Percentiles rank a stretch among this genome's conserved stretches.
phyloP scores from a whole-genome alignment of 2,329 filamentous ascomycete genomes.

The Neophaeococcomyces aloes region DNA sequence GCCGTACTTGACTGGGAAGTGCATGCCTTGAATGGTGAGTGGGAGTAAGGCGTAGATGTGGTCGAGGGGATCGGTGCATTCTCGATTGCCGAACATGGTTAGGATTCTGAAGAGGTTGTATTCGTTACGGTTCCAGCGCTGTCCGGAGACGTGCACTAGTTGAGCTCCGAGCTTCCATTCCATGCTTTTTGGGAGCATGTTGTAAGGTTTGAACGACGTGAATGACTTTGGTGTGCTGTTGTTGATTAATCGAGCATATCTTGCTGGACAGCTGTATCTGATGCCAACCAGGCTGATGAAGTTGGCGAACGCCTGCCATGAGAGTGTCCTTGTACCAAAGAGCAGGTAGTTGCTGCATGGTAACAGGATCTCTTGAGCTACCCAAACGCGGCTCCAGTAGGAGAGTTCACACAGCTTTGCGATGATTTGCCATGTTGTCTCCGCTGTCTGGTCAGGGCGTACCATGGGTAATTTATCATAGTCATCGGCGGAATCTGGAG shows the following conservation, averaged over 20 bases:
- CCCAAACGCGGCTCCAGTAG: slow-evolving; percentile 9
- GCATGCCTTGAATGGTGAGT: not conserved
- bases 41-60: slow-evolving; percentile 4
- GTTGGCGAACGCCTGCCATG: slow-evolving; percentile 7
- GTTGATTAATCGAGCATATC: not conserved
- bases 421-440: not conserved
- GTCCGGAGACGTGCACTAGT: slow-evolving; percentile 1
- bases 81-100: slow-evolving; percentile 6
- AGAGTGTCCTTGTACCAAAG: not conserved
- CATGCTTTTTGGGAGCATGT: not conserved
- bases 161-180: slow-evolving; percentile 1
- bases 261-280: slow-evolving; percentile 1
- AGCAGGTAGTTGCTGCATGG: slow-evolving; percentile 7
- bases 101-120: slow-evolving; percentile 7
- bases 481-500: not conserved
- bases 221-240: slow-evolving; percentile 1
- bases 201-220: slow-evolving; percentile 5
- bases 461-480: not conserved
- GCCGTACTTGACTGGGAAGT: slow-evolving; percentile 3
- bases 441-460: not conserved
- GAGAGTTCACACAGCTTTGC: not conserved
- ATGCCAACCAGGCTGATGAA: slow-evolving; percentile 6
- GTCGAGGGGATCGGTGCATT: slow-evolving; percentile 5
- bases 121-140: slow-evolving; percentile 1
- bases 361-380: slow-evolving; percentile 9